Evolutionary conservation across 2,329 filamentous ascomycete species (phyloP), one percentile per base, ranked within the genome.

Genomic region (Pseudogymnoascus sp.): DNA sequence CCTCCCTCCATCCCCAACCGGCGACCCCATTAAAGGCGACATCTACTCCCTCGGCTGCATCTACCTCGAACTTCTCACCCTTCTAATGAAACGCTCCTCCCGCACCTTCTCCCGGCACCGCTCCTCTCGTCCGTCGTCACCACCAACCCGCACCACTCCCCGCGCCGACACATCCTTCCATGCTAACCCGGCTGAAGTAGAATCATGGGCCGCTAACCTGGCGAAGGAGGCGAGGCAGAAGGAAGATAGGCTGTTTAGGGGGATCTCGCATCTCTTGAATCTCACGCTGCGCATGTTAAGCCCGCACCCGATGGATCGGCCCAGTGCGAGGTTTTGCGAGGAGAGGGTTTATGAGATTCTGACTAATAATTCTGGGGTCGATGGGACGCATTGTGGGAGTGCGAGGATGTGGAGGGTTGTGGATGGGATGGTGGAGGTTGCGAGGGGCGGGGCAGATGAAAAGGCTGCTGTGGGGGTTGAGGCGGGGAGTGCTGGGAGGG

Each of bases 31-130:
- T 65, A 81, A 82, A 64, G 83, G 86, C 48, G 89, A 92, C 70
- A 77, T 92, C 18, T 92, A 88, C 74, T 89, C 87, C 2, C 77
- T 91, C 1, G 88, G 84, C 8, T 89, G 87, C 71, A 80, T 91
- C 60, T 88, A 88, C 64, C 77, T 91, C 13, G 88, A 92, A 65
- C 80, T 92, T 31, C 70, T 91, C 18, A 85, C 85, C 21, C 85
- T 89, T 69, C 76, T 89, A 62, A 73, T 90, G 64, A 89, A 89
- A 71, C 85, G 86, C 66, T 83, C 85, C 60, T 79, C 83, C 1
- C 80, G 82, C 59, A 82, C 86, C 27, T 90, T 91, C 69, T 78
- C 83, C 35, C 79, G 83, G 25, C 85, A 89, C 70, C 85, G 89
- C 5, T 21, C 58, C 31, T 39, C 58, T 15, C 27, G 33, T 4